These are phyloP conservation scores for Capronia coronata DNA, from an alignment of 2,329 filamentous ascomycete genomes.

Conservation along the genomic window DNA sequence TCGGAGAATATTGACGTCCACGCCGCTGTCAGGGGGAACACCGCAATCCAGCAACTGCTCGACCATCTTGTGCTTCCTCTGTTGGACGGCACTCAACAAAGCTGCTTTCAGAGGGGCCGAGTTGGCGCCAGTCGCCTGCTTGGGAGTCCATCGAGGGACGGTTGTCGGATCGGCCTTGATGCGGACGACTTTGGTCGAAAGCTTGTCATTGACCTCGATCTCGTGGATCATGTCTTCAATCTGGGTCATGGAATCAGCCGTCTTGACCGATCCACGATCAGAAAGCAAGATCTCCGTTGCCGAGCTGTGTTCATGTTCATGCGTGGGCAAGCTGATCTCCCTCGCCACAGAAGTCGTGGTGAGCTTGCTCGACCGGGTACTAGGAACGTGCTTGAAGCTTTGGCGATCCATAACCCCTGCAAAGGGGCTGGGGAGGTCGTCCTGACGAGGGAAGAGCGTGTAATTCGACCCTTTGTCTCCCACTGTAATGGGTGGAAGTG, in stretches of 20 bases:
- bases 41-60: conserved; percentile 55
- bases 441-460: conserved; percentile 17
- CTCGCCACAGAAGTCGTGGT: conserved; percentile 11
- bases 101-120: conserved; percentile 43
- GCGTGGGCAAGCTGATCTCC: conserved; percentile 4
- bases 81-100: conserved; percentile 51
- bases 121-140: conserved; percentile 40
- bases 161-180: conserved; percentile 37
- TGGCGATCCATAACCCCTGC: conserved; percentile 2
- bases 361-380: conserved; percentile 23
- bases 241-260: conserved; percentile 29
- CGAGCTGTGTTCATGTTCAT: conserved; percentile 1
- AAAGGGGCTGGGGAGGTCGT: conserved; percentile 1
- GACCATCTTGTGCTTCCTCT: conserved; percentile 51
- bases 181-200: conserved; percentile 42
- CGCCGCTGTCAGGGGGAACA: conserved; percentile 46
- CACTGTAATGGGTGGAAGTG: conserved; percentile 31
- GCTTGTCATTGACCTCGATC: conserved; percentile 38
- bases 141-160: conserved; percentile 50
- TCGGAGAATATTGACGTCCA: conserved; percentile 43
- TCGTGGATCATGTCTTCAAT: conserved; percentile 36
- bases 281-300: conserved; percentile 2
- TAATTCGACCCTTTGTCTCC: conserved; percentile 29
- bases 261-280: conserved; percentile 14
- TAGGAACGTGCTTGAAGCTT: conserved; percentile 18